Evolutionary conservation across 192 early-diverging fungal species (phyloP).

Genomic region (Umbelopsis isabellina): DNA sequence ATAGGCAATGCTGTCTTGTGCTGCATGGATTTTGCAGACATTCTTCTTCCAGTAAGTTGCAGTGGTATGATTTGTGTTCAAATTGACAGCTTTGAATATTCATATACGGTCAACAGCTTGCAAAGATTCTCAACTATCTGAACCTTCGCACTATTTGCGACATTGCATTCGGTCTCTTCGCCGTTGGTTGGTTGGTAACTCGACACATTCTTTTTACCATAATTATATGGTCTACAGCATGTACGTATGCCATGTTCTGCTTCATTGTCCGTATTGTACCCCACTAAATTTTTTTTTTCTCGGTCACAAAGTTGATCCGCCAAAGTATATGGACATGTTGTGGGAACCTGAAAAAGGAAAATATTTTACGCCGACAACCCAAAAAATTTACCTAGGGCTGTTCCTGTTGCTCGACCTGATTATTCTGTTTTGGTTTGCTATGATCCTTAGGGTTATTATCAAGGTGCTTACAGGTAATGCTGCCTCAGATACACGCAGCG

Average conservation of each 20-base stretch:
- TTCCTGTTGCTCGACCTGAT: conserved; percentile 68
- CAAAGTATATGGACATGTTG: conserved; percentile 55
- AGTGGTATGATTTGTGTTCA: neutral
- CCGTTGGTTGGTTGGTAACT: conserved; percentile 75
- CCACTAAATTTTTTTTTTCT: neutral
- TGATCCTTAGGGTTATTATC: conserved; percentile 69
- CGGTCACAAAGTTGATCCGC: conserved; percentile 35
- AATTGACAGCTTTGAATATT: neutral
- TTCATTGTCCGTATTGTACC: neutral
- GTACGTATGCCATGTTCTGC: neutral
- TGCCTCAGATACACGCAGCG: conserved; percentile 74
- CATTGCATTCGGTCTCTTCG: conserved; percentile 74
- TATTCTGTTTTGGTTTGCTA: conserved; percentile 77
- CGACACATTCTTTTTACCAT: conserved; percentile 72
- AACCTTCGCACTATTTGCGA: conserved; percentile 64
- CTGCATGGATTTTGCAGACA: conserved; percentile 80
- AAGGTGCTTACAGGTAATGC: conserved; percentile 64
- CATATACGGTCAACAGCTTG: conserved; percentile 41
- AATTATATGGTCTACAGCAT: conserved; percentile 62
- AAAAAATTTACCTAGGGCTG: conserved; percentile 59
- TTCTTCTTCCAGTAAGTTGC: conserved; percentile 67
- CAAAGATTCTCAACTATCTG: conserved; percentile 82
- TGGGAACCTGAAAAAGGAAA: conserved; percentile 61
- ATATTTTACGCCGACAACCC: conserved; percentile 51
- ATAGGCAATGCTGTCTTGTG: conserved; percentile 81